phyloP scores from a whole-genome alignment of 345 rosid genomes.

The Nasturtium officinale region DNA sequence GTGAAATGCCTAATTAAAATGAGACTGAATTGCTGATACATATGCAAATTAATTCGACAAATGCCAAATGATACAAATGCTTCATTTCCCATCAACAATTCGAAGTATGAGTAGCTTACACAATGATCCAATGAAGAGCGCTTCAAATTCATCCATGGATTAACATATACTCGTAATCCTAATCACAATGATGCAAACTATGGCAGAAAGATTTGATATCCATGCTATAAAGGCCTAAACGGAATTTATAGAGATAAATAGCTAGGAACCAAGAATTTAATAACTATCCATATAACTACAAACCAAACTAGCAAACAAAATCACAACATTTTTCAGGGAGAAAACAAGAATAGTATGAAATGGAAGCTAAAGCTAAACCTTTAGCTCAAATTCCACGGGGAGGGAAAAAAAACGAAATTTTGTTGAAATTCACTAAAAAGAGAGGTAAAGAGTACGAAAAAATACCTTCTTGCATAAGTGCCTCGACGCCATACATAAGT shows the following conservation, averaged over 20 bases:
- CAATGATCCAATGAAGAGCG: background rate
- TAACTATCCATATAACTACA: background rate
- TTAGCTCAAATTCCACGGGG: background rate
- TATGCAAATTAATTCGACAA: background rate
- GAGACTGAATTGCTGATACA: conserved; percentile 3
- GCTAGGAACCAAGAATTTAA: background rate
- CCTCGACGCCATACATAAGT: conserved; percentile 64
- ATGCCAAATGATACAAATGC: background rate
- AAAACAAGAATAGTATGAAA: background rate
- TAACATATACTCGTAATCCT: background rate
- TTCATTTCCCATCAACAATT: background rate
- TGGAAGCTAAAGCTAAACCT: conserved; percentile 1
- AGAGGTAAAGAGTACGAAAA: background rate
- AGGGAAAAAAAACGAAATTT: background rate
- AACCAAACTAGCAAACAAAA: conserved; percentile 5
- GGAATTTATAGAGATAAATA: background rate
- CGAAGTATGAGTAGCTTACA: background rate
- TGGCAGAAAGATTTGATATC: background rate
- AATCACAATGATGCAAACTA: background rate
- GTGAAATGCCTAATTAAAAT: background rate
- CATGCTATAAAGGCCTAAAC: background rate
- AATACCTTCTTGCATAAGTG: conserved; percentile 51
- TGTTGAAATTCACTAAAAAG: background rate
- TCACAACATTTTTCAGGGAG: background rate
- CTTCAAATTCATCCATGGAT: background rate